A percentile compares a stretch with the other conserved stretches of the same genome.
Conservation (phyloP, 2,329 filamentous ascomycete species). For the Leptographium flavum region DNA sequence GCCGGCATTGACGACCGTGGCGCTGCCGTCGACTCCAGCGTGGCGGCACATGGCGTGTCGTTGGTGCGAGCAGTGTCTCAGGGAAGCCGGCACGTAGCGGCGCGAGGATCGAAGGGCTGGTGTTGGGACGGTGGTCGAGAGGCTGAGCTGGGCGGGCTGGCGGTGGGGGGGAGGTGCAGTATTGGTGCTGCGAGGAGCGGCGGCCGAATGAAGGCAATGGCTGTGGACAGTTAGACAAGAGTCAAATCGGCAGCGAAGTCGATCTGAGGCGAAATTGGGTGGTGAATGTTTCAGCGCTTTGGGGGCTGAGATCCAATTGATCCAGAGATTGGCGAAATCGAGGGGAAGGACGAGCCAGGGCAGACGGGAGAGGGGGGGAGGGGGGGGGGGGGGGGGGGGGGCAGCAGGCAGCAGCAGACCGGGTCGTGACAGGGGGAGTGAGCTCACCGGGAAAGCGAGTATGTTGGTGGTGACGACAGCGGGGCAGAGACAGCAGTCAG, state of each 20-base stretch:
- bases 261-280: too few relatives aligned
- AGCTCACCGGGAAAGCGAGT: slow-evolving; percentile 5
- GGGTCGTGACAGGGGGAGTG: too few relatives aligned
- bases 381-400: neutral
- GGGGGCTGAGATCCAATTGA: neutral
- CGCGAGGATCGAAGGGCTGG: neutral
- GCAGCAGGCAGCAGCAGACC: too few relatives aligned
- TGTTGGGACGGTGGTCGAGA: neutral
- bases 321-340: neutral
- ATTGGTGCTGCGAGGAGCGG: neutral
- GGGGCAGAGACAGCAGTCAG: slow-evolving; percentile 5
- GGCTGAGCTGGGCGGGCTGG: slow-evolving; percentile 1
- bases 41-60: slow-evolving; percentile 56
- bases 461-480: slow-evolving; percentile 9
- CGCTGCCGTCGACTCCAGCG: slow-evolving; percentile 19
- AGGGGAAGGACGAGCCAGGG: neutral
- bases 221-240: neutral
- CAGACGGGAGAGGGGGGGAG: neutral
- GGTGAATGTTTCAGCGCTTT: too few relatives aligned
- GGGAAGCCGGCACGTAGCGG: neutral
- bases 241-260: neutral
- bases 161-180: neutral
- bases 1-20: slow-evolving; percentile 25
- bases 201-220: neutral
- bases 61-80: slow-evolving; percentile 59